Percentiles rank a stretch among this genome's conserved stretches.
These are phyloP conservation scores for Boeremia lycopersici DNA, from an alignment of 2,329 filamentous ascomycete genomes.

Conservation along the genomic window DNA sequence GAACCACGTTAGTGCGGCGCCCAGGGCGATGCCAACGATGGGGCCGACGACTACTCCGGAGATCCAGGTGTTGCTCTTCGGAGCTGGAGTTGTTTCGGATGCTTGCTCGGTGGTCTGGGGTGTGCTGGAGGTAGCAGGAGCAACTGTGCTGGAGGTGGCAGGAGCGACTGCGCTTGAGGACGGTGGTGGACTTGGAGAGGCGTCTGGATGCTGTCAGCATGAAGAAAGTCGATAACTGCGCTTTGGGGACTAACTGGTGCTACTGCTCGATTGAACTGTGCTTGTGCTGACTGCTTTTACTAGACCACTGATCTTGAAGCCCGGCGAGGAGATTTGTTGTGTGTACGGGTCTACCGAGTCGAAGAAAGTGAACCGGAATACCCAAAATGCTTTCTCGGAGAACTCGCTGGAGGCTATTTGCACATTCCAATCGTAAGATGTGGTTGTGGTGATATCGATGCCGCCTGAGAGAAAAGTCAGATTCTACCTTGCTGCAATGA, in stretches of 20 bases:
- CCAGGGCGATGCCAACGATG: conserved; percentile 17
- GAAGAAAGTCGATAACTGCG: background rate
- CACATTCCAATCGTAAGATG: conserved; percentile 24
- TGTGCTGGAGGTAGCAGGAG: conserved; percentile 1
- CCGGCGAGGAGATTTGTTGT: conserved; percentile 22
- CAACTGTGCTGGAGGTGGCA: background rate
- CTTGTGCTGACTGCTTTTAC: conserved; percentile 13
- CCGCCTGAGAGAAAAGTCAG: conserved; percentile 14
- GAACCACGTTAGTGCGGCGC: conserved; percentile 19
- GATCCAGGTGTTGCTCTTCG: conserved; percentile 20
- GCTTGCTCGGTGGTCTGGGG: conserved; percentile 1
- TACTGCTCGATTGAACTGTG: conserved; percentile 15
- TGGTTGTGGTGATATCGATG: conserved; percentile 17
- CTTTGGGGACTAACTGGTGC: background rate
- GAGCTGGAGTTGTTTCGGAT: background rate
- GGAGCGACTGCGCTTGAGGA: conserved; percentile 12
- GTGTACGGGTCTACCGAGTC: conserved; percentile 9
- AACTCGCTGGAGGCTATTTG: conserved; percentile 21
- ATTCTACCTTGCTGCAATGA: background rate
- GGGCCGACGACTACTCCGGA: conserved; percentile 20
- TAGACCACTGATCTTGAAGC: conserved; percentile 19
- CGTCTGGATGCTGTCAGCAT: conserved; percentile 11
- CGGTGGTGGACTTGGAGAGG: conserved; percentile 1
- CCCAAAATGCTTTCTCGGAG: conserved; percentile 18
- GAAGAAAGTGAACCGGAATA: conserved; percentile 20